Percentiles rank a stretch among this genome's conserved stretches.
phyloP scores from a whole-genome alignment of 768 basidiomycete genomes.

The Amylocystis lapponica region DNA sequence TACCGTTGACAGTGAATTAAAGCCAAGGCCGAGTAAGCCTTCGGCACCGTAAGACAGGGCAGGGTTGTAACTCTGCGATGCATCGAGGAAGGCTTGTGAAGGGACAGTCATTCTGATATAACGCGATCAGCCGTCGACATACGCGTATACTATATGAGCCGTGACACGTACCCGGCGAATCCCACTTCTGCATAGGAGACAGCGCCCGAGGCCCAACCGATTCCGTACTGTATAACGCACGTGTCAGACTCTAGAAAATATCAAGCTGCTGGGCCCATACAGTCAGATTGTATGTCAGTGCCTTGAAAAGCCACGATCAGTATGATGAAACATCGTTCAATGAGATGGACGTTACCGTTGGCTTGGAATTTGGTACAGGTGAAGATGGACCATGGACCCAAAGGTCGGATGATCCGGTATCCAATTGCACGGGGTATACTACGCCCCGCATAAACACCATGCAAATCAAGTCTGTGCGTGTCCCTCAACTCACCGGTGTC shows the following conservation, averaged over 20 bases:
- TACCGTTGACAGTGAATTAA: slow-evolving; percentile 69
- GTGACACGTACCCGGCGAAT: slow-evolving; percentile 58
- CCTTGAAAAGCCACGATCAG: too few relatives aligned
- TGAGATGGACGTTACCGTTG: slow-evolving; percentile 20
- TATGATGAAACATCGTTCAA: too few relatives aligned
- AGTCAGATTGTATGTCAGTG: slow-evolving; percentile 52
- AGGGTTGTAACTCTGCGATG: slow-evolving; percentile 59
- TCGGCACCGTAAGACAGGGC: slow-evolving; percentile 63
- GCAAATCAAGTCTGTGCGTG: neutral
- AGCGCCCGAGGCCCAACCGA: slow-evolving; percentile 70
- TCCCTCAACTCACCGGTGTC: slow-evolving; percentile 38
- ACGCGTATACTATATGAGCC: neutral
- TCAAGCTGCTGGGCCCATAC: slow-evolving; percentile 27
- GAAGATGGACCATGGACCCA: slow-evolving; percentile 38
- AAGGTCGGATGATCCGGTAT: slow-evolving; percentile 82
- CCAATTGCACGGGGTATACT: slow-evolving; percentile 75
- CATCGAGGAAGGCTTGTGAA: slow-evolving; percentile 71
- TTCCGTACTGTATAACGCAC: slow-evolving; percentile 53
- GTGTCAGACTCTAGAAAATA: neutral
- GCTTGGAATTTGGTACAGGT: slow-evolving; percentile 13
- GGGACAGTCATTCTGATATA: slow-evolving; percentile 29
- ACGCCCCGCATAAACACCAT: too few relatives aligned
- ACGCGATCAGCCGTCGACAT: neutral
- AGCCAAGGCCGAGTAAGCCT: slow-evolving; percentile 75
- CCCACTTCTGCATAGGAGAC: slow-evolving; percentile 56